Conservation (phyloP, 306 rosid species). For the Erythrophleum fordii region DNA sequence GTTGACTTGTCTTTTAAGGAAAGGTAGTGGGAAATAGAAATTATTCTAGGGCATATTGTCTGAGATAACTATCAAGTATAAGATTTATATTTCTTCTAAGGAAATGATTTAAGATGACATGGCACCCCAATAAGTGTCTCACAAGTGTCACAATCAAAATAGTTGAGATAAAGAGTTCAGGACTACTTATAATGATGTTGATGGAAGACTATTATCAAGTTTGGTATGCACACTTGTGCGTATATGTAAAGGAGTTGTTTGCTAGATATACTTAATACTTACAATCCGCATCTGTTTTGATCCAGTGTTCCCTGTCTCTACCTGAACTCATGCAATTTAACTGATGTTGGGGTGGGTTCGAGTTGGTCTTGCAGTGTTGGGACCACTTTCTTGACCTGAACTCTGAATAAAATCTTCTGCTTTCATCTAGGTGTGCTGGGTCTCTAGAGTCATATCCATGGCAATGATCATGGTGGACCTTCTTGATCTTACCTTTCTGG, state of each 20-base stretch:
- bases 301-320: constrained; percentile 83
- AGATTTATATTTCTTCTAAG: not conserved
- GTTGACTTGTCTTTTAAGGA: constrained; percentile 1
- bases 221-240: not conserved
- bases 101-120: not conserved
- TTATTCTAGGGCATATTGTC: not conserved
- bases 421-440: constrained; percentile 60
- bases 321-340: constrained; percentile 49
- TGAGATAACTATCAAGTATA: too few species aligned
- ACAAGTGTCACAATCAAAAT: not conserved
- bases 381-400: constrained; percentile 45
- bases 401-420: constrained; percentile 48
- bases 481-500: constrained; percentile 59
- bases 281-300: constrained; percentile 97
- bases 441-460: constrained; percentile 45
- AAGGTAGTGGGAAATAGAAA: not conserved
- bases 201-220: constrained; percentile 10
- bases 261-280: constrained; percentile 48
- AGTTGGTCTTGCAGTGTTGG: constrained; percentile 50
- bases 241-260: constrained; percentile 18
- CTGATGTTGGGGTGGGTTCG: constrained; percentile 47
- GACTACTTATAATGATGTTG: constrained; percentile 4
- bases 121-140: not conserved
- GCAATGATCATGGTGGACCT: constrained; percentile 53
- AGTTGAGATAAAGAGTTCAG: constrained; percentile 14